Base-by-base conservation (phyloP, 2,329 filamentous ascomycete species). In the Pyricularia grisea region DNA sequence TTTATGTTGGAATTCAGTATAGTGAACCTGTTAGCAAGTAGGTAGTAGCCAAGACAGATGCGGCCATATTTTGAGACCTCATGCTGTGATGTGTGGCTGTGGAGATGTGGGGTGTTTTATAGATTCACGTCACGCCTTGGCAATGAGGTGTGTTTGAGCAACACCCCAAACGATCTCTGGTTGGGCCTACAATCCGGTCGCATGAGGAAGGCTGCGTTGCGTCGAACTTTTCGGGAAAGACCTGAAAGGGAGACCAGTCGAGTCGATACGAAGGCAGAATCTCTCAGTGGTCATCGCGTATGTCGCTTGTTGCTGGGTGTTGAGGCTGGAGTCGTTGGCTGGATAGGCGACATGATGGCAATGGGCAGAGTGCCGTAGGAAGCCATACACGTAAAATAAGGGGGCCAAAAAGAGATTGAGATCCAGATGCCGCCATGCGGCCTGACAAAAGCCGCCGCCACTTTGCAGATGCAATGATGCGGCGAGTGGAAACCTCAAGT, bases 161-260 rank as follows among this genome's bases (percentile, higher is more conserved):
- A 36, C 42, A 50, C 42, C 42, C 14, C 42, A 7, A 50, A 17
- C 42, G 42, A 50, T 50, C 42, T 50, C 42, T 50, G 58, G 58
- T 61, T 61, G 23, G 58, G 58, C 58, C 58, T 61, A 12, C 1
- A 27, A 61, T 27, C 23, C 25, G 58, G 58, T 61, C 58, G 58
- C 58, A 61, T 61, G 58, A 61, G 58, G n/a, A 61, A 61, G 58
- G 58, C 58, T 61, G 58, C n/a, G 58, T 61, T 61, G 58, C 58
- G 58, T 61, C 58, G 58, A 61, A 61, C 58, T n/a, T 61, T 61
- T 61, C 58, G 58, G 58, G 58, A 61, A 61, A 25, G 58, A 27
- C 58, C 58, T 20, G 58, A 61, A 61, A 12, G 25, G 23, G 58
- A 61, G 58, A 17, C 58, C 58, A n/a, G n/a, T n/a, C n/a, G n/a